Evolutionary conservation across 306 rosid genomes (phyloP).

Genomic region (Prosopis cineraria): DNA sequence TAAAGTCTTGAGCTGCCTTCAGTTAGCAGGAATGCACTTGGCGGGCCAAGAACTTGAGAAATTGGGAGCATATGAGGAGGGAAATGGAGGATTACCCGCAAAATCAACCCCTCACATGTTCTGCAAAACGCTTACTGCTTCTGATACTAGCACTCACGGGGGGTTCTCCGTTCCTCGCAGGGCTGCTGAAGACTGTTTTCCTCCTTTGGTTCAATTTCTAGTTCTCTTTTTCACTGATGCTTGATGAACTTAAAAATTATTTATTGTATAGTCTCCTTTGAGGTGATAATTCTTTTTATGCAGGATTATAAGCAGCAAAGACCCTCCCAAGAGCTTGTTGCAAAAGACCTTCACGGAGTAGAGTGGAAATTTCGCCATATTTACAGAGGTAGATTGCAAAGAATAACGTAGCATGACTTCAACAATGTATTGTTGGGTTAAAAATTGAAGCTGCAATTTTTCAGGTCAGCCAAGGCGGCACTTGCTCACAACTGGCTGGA

Average conservation of each 20-base stretch:
- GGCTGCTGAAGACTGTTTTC: slow-evolving; percentile 99
- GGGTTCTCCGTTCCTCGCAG: slow-evolving; percentile 98
- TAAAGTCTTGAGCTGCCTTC: slow-evolving; percentile 34
- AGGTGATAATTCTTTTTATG: slow-evolving; percentile 31
- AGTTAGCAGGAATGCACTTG: slow-evolving; percentile 64
- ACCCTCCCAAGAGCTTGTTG: slow-evolving; percentile 97
- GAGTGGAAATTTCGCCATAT: slow-evolving; percentile 95
- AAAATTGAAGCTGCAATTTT: slow-evolving; percentile 35
- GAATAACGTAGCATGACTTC: slow-evolving; percentile 28
- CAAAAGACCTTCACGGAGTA: slow-evolving; percentile 90
- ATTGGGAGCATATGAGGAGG: slow-evolving; percentile 62
- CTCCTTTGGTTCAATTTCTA: slow-evolving; percentile 71
- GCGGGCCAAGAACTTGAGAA: slow-evolving; percentile 69
- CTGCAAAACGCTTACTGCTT: slow-evolving; percentile 97
- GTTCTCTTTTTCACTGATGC: slow-evolving; percentile 12
- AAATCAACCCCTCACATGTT: slow-evolving; percentile 96
- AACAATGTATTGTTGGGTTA: slow-evolving; percentile 30
- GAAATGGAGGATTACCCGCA: slow-evolving; percentile 70
- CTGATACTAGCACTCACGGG: slow-evolving; percentile 97
- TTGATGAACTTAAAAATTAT: slow-evolving; percentile 3
- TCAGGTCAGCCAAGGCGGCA: slow-evolving; percentile 99
- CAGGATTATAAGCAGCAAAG: slow-evolving; percentile 95
- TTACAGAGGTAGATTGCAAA: slow-evolving; percentile 67
- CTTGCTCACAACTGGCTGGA: slow-evolving; percentile 97
- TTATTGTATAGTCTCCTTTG: slow-evolving; percentile 8